These are phyloP conservation scores for Fusarium aywerte DNA, from an alignment of 2,329 filamentous ascomycete species.

Conservation along the genomic window DNA sequence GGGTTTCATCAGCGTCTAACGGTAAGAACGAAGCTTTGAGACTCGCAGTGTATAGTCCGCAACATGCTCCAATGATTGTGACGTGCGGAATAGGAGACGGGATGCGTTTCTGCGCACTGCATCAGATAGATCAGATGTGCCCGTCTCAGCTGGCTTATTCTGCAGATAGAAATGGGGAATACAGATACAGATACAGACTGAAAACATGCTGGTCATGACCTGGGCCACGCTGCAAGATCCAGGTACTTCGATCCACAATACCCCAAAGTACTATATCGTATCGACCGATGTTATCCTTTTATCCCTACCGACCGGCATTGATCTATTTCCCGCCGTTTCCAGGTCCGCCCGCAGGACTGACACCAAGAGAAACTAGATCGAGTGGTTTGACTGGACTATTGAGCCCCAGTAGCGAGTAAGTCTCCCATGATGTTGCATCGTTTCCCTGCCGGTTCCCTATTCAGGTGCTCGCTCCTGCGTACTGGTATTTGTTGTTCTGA, in stretches of 20 bases:
- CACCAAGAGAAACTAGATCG: slow-evolving; percentile 40
- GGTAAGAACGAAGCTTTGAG: slow-evolving; percentile 11
- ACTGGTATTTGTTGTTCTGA: not conserved
- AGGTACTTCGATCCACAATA: slow-evolving; percentile 35
- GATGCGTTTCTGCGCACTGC: slow-evolving; percentile 11
- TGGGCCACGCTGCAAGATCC: slow-evolving; percentile 32
- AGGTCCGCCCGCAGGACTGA: slow-evolving; percentile 16
- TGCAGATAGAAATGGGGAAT: no score
- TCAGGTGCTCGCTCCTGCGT: slow-evolving; percentile 17
- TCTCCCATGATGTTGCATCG: slow-evolving; percentile 28
- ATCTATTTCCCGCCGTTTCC: slow-evolving; percentile 7
- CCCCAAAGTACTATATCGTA: slow-evolving; percentile 20
- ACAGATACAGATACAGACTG: not conserved
- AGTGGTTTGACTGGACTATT: slow-evolving; percentile 37
- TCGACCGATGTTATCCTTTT: slow-evolving; percentile 25
- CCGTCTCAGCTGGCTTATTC: slow-evolving; percentile 13
- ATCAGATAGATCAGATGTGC: slow-evolving; percentile 23
- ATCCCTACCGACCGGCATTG: slow-evolving; percentile 1
- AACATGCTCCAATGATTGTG: slow-evolving; percentile 6
- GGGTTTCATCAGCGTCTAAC: slow-evolving; percentile 5
- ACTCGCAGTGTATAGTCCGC: slow-evolving; percentile 5
- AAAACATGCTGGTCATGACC: slow-evolving; percentile 22
- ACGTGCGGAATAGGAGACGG: not conserved
- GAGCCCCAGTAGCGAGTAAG: slow-evolving; percentile 7
- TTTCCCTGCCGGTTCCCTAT: slow-evolving; percentile 29